Evolutionary conservation across 192 early-diverging fungal genomes (phyloP), one percentile per base, ranked within the genome.

Genomic region (Umbelopsis ramanniana): DNA sequence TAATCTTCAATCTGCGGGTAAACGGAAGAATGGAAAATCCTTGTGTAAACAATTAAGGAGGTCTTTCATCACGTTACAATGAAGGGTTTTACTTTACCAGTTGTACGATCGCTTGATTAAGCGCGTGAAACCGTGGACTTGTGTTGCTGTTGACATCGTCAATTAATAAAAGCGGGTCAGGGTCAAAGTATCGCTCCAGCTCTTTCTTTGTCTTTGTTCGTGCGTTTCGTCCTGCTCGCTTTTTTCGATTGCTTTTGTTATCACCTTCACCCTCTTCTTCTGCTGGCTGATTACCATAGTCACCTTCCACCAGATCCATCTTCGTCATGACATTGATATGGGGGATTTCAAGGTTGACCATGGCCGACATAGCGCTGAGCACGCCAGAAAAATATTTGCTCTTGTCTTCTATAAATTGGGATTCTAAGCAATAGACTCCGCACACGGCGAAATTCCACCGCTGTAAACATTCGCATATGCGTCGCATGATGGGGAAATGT

Each of bases 311-410:
- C 55, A 99, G 79, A 83, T 99, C 97, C 93, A 97, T 95, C 82
- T 99, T 99, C 66, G 91, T 95, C 87, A 99, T 85, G 21, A 99
- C 95, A 72, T 99, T 99, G 80, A 99, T 91, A 82, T 98, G 96
- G 22, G 97, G 96, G n/a, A 98, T 94, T 69, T 98, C 97, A 45
- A 98, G 78, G 82, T 96, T 93, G 70, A 97, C 88, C 96, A 98
- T 98, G 24, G 95, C 94, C 54, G 91, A 91, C 82, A 94, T 97
- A 0, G 97, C 97, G 79, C 92, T 96, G 85, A 99, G 83, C 12
- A 97, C 94, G 10, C 97, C 97, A 19, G 95, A 87, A 86, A 99
- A 98, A 80, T 95, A 99, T 82, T 99, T 99, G 60, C 92, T 82
- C 66, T 94, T 92, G 79, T 99, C 98, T 67, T 97, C 92, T 46